phyloP scores from a whole-genome alignment of 2,329 filamentous ascomycete genomes.

The Shiraia sp. region DNA sequence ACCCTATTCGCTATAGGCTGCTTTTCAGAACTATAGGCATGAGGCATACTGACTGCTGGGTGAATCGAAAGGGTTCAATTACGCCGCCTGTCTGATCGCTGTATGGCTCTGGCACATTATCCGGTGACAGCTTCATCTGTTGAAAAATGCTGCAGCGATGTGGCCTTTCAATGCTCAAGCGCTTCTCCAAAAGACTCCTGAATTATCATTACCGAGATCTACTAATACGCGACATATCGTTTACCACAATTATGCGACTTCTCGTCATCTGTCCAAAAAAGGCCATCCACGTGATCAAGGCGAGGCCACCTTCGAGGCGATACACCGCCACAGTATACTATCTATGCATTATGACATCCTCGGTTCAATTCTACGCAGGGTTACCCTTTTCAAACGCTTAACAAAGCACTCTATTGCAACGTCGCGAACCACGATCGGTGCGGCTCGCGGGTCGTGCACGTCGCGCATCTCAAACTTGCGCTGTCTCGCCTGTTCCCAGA shows the following conservation, averaged over 20 bases:
- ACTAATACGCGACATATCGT: background rate
- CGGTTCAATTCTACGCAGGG: background rate
- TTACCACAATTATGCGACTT: slow-evolving; percentile 2
- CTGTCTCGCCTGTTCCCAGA: slow-evolving; percentile 25
- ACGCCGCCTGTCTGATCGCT: too few species aligned
- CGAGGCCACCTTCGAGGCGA: slow-evolving; percentile 1
- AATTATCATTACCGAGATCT: too few species aligned
- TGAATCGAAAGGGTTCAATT: too few species aligned
- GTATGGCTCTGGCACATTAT: too few species aligned
- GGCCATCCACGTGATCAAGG: background rate
- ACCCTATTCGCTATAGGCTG: too few species aligned
- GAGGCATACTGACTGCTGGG: too few species aligned
- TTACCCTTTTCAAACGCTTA: slow-evolving; percentile 12
- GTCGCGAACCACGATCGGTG: slow-evolving; percentile 11
- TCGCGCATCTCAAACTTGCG: slow-evolving; percentile 36
- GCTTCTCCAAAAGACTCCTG: background rate
- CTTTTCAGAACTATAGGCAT: too few species aligned
- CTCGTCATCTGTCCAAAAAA: background rate
- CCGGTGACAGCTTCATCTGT: too few species aligned
- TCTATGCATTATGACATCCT: slow-evolving; percentile 2
- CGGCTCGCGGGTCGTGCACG: slow-evolving; percentile 29
- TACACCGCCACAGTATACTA: slow-evolving; percentile 2
- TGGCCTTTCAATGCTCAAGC: background rate
- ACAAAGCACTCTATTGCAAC: slow-evolving; percentile 20
- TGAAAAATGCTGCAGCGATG: too few species aligned